Conservation (phyloP, 176 grass and related monocot species). For the Cenchrus fungigraminus region DNA sequence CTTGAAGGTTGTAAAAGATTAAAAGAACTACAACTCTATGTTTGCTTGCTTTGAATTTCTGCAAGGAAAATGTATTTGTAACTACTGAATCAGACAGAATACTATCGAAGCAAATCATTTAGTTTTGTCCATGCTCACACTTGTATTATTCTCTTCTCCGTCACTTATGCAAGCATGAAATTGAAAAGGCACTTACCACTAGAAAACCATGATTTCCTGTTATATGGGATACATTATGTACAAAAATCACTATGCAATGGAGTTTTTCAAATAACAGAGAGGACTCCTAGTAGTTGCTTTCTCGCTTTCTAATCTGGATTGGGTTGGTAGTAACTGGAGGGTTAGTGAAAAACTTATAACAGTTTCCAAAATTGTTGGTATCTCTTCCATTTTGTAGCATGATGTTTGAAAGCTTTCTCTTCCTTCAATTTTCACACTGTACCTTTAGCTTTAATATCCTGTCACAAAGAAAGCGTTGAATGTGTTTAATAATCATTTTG, state of each 20-base stretch:
- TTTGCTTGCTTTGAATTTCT: background rate
- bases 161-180: background rate
- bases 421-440: background rate
- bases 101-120: background rate
- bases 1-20: constrained; percentile 20
- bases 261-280: background rate
- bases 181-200: background rate
- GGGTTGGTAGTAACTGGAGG: background rate
- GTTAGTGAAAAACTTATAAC: no score
- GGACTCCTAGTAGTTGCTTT: background rate
- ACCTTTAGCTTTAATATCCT: background rate
- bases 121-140: background rate
- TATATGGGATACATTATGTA: background rate
- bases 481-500: constrained; percentile 10
- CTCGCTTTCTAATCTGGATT: background rate
- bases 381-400: background rate
- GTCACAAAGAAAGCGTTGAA: background rate
- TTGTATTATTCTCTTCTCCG: background rate
- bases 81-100: background rate
- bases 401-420: background rate
- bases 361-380: background rate
- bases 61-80: background rate
- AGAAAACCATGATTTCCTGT: background rate
- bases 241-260: no score
- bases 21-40: background rate